Evolutionary conservation across 441 rosid species (phyloP).

Genomic region (Francoa sonchifolia): DNA sequence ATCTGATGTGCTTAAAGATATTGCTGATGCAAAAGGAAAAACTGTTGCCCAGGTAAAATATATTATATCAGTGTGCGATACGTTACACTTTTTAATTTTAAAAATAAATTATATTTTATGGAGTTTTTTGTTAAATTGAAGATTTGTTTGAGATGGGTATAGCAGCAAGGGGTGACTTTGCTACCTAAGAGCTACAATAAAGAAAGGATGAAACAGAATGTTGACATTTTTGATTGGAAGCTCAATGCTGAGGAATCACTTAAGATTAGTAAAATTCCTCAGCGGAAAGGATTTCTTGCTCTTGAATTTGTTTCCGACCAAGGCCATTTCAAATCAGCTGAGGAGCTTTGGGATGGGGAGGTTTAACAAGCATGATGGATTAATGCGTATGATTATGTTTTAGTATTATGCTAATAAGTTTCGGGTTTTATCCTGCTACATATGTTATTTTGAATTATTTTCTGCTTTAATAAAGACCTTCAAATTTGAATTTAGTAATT

Average conservation of each 20-base stretch:
- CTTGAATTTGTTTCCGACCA: conserved; percentile 15
- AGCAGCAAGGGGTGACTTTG: conserved; percentile 32
- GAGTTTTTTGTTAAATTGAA: conserved; percentile 1
- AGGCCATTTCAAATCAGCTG: conserved; percentile 27
- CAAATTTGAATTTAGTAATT: too few species aligned
- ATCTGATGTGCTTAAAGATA: background rate
- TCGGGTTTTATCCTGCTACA: too few species aligned
- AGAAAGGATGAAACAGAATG: conserved; percentile 36
- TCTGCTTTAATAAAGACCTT: too few species aligned
- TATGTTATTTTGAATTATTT: too few species aligned
- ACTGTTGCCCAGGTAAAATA: background rate
- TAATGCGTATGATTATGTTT: too few species aligned
- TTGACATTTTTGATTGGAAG: conserved; percentile 35
- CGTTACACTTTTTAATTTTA: too few species aligned
- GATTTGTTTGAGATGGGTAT: conserved; percentile 43
- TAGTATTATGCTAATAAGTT: too few species aligned
- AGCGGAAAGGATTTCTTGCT: conserved; percentile 16
- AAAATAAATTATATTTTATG: background rate
- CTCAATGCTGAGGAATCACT: conserved; percentile 21
- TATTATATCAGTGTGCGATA: too few species aligned
- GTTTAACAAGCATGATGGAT: conserved; percentile 13
- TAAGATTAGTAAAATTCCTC: conserved; percentile 29
- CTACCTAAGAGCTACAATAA: conserved; percentile 34
- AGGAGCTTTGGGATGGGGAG: conserved; percentile 48
- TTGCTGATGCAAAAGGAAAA: background rate